Base-by-base conservation (phyloP, 306 rosid species). In the Hylodesmum podocarpum region DNA sequence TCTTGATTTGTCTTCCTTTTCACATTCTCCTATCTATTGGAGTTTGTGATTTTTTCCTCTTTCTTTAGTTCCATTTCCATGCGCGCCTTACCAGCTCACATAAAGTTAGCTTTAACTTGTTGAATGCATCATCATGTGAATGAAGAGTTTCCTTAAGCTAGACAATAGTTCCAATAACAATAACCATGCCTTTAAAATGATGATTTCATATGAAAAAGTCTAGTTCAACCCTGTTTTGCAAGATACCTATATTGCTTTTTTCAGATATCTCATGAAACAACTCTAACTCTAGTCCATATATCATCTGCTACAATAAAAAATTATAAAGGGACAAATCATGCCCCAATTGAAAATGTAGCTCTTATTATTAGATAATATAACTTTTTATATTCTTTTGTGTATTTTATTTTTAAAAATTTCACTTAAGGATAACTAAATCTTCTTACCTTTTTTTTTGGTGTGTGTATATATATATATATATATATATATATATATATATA, bases 111-210 rank as follows among this genome's bases (percentile, higher is more conserved):
- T 76, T 62, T 62, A 76, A 50, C 55, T 41, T 1, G 62, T 68
- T 47, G 49, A 49, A 41, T 50, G 53, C 44, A 21, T 75, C 61
- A 59, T 59, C 61, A 51, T 50, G 27, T 50, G 53, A 27, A n/a
- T 58, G 66, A 58, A 36, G 77, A 75, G 57, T 67, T 67, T 19
- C 28, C 78, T 73, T 83, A 53, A 73, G 15, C 24, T 49, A 83
- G 83, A 61, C 70, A 83, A 78, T 51, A 75, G 31, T 39, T 70
- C 78, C 78, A 75, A 69, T 64, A 71, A 64, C 78, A 75, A 69
- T 64, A 71, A 64, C 49, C 43, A 65, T 47, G 72, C 73, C 82
- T 80, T 58, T 66, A 47, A 19, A 72, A 80, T 80, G 53, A 76
- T 70, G 70, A 18, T 69, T 72, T 80, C 58, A 15, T 41, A 59